phyloP scores from a whole-genome alignment of 352 stramenopile species.

The Paralagenidium karlingii region DNA sequence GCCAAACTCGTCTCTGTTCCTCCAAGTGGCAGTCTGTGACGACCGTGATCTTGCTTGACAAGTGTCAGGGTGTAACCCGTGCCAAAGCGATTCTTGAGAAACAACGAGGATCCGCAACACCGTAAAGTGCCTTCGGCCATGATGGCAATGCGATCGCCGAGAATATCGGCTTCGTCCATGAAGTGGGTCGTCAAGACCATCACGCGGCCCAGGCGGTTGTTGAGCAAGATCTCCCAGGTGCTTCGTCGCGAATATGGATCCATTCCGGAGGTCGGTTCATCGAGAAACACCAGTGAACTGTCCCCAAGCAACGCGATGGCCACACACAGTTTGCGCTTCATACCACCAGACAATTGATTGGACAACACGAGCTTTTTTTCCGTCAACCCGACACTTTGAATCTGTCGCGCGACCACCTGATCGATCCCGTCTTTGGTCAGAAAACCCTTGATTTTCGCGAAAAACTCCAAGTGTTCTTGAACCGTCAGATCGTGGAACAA shows the following conservation, averaged over 20 bases:
- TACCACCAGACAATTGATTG: conserved; percentile 50
- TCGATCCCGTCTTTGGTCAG: conserved; percentile 7
- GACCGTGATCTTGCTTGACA: conserved; percentile 14
- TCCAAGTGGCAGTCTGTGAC: background rate
- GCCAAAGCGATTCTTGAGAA: conserved; percentile 73
- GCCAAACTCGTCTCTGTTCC: conserved; percentile 1
- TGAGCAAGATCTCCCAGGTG: conserved; percentile 45
- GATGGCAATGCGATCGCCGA: conserved; percentile 49
- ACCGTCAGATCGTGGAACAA: conserved; percentile 94
- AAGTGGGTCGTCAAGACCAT: conserved; percentile 52
- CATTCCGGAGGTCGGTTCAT: conserved; percentile 30
- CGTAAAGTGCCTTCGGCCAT: conserved; percentile 62
- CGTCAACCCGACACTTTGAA: conserved; percentile 81
- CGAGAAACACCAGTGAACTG: conserved; percentile 22
- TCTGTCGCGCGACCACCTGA: conserved; percentile 34
- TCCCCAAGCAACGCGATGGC: conserved; percentile 85
- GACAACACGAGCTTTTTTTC: conserved; percentile 72
- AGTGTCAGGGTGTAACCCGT: conserved; percentile 67
- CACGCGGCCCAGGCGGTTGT: conserved; percentile 19
- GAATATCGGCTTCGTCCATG: conserved; percentile 44
- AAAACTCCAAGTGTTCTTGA: conserved; percentile 93
- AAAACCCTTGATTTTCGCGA: conserved; percentile 84
- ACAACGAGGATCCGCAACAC: conserved; percentile 50
- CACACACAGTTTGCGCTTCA: conserved; percentile 85
- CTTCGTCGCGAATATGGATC: conserved; percentile 18